Conservation (phyloP, 345 rosid genomes). For the Ceriops zippeliana region DNA sequence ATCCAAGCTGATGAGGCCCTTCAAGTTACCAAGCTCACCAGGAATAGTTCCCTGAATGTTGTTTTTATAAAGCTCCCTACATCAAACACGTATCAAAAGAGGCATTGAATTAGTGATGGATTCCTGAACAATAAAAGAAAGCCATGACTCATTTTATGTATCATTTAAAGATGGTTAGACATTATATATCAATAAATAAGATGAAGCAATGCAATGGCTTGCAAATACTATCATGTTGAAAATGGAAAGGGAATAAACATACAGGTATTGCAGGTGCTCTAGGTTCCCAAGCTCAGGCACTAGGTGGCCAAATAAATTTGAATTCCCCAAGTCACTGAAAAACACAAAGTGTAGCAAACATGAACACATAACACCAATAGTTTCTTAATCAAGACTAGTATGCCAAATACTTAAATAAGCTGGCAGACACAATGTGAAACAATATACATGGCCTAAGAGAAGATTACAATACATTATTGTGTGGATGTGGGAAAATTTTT, state of each 20-base stretch:
- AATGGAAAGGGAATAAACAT: constrained; percentile 23
- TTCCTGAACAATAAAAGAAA: neutral
- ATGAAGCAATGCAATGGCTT: neutral
- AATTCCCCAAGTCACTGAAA: constrained; percentile 91
- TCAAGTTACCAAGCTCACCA: constrained; percentile 73
- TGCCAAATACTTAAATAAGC: neutral
- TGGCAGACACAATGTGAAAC: neutral
- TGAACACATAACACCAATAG: neutral
- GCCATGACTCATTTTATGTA: neutral
- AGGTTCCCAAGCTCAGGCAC: constrained; percentile 86
- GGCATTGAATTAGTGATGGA: neutral
- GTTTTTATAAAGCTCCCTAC: constrained; percentile 93
- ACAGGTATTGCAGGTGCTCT: constrained; percentile 89
- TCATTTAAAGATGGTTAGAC: neutral
- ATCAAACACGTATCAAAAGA: constrained; percentile 14
- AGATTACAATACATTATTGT: neutral
- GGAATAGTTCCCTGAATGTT: constrained; percentile 81
- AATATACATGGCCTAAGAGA: neutral
- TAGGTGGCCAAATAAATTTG: constrained; percentile 82
- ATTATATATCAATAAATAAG: neutral
- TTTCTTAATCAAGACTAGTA: neutral
- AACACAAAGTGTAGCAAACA: neutral
- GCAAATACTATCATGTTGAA: neutral
- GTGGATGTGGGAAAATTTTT: neutral
- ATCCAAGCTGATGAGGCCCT: constrained; percentile 93